These are phyloP conservation scores for Umbelopsis sp. DNA, from an alignment of 371 early-diverging fungal genomes.

Conservation along the genomic window DNA sequence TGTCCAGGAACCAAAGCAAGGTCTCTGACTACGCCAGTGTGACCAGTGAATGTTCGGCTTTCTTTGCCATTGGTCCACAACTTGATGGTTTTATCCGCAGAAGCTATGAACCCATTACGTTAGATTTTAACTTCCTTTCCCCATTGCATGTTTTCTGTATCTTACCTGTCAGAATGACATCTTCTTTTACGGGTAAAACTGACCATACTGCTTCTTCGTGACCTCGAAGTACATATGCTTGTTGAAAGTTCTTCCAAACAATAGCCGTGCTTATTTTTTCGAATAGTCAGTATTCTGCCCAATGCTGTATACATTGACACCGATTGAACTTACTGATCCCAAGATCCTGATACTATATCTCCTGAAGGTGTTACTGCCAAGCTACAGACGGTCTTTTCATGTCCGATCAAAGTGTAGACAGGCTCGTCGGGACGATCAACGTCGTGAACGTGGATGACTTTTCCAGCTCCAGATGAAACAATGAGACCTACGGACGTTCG, in stretches of 20 bases:
- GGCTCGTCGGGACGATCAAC: conserved; percentile 62
- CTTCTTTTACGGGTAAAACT: conserved; percentile 75
- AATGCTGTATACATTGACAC: too few relatives aligned
- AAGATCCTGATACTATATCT: conserved; percentile 88
- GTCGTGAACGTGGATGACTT: conserved; percentile 81
- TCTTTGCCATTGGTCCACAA: conserved; percentile 81
- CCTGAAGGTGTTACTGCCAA: conserved; percentile 70
- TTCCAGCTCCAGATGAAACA: conserved; percentile 86
- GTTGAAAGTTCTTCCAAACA: conserved; percentile 86
- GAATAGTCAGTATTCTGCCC: not conserved
- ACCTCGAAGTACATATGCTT: conserved; percentile 71
- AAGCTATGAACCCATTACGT: conserved; percentile 50
- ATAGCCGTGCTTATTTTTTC: conserved; percentile 29
- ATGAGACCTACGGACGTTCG: conserved; percentile 63
- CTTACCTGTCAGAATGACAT: conserved; percentile 80
- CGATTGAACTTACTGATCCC: conserved; percentile 83
- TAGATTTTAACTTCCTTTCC: not conserved
- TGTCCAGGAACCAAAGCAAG: conserved; percentile 65
- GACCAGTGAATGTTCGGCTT: conserved; percentile 78
- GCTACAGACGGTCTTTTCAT: conserved; percentile 87
- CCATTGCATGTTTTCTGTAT: not conserved
- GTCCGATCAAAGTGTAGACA: conserved; percentile 76
- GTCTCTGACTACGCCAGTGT: conserved; percentile 90
- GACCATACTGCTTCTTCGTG: conserved; percentile 94
- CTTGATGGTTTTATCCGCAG: conserved; percentile 93